Conservation (phyloP, 1,284 basidiomycete genomes). For the Cryptococcus sp. region DNA sequence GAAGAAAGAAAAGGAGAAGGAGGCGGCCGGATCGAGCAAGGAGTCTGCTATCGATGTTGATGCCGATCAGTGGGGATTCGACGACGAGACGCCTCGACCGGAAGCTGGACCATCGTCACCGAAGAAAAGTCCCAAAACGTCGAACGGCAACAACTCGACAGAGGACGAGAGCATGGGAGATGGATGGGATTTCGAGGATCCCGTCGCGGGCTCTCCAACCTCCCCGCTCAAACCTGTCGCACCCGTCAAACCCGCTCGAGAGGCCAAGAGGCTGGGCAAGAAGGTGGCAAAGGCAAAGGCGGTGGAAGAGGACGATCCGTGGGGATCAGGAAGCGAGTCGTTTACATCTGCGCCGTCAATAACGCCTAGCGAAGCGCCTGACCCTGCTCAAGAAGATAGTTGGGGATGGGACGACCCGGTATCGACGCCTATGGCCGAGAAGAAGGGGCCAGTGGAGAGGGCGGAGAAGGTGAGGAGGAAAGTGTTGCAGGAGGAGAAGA, state of each 20-base stretch:
- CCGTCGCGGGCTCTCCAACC: slow-evolving; percentile 1
- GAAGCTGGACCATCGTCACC: slow-evolving; percentile 23
- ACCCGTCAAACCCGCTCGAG: slow-evolving; percentile 23
- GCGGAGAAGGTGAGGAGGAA: slow-evolving; percentile 9
- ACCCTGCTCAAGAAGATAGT: neutral
- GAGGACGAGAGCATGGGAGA: slow-evolving; percentile 24
- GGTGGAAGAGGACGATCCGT: slow-evolving; percentile 16
- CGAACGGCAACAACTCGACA: neutral
- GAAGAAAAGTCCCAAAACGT: slow-evolving; percentile 5
- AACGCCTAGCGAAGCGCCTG: no score
- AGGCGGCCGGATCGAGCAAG: neutral
- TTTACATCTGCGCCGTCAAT: neutral
- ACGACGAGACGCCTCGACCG: slow-evolving; percentile 8
- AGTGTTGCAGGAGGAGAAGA: slow-evolving; percentile 24
- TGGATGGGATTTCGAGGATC: slow-evolving; percentile 47
- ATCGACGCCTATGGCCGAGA: neutral
- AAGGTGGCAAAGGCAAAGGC: slow-evolving; percentile 24
- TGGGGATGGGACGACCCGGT: slow-evolving; percentile 11
- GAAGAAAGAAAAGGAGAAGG: neutral
- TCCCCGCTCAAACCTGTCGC: slow-evolving; percentile 7
- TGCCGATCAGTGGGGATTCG: slow-evolving; percentile 31
- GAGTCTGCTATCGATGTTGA: no score
- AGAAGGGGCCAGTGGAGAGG: neutral
- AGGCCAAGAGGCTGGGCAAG: slow-evolving; percentile 33
- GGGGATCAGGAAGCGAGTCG: slow-evolving; percentile 12